phyloP scores from a whole-genome alignment of 345 rosid genomes.

The Arabidopsis thaliana region TAIR10.1 NC_003075.7:12216001-12216500 shows the following conservation, averaged over 20 bases:
- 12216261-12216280: conserved; percentile 8
- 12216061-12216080: conserved; percentile 32
- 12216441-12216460: background rate
- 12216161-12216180: conserved; percentile 45
- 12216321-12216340: conserved; percentile 12
- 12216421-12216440: background rate
- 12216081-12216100: background rate
- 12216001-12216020: conserved; percentile 48
- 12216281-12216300: conserved; percentile 8
- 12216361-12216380: background rate
- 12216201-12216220: conserved; percentile 42
- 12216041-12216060: conserved; percentile 44
- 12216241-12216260: background rate
- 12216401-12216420: conserved; percentile 12
- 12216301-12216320: background rate
- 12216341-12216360: conserved; percentile 7
- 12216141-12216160: background rate
- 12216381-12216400: conserved; percentile 5
- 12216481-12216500: background rate
- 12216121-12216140: background rate
- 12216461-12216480: background rate
- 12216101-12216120: background rate
- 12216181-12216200: conserved; percentile 45
- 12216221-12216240: conserved; percentile 34
- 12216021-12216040: conserved; percentile 49